Evolutionary conservation across 495 filamentous ascomycete species (phyloP).

Genomic region (Aspergillus steynii): DNA sequence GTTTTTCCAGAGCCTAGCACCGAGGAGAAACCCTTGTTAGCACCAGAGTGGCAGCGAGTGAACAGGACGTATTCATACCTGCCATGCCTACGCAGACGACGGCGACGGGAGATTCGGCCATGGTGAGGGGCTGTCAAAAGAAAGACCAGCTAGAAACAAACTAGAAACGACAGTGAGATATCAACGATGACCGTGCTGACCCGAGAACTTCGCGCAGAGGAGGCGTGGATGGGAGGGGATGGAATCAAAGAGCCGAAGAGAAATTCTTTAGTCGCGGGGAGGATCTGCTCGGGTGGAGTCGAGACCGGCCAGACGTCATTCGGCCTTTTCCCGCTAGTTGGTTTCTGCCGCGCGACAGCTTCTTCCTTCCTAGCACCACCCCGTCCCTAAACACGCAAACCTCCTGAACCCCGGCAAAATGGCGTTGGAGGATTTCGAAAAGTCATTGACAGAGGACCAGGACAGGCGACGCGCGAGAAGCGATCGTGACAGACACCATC

Average conservation of each 20-base stretch:
- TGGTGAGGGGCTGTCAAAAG: slow-evolving; percentile 19
- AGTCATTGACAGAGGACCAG: slow-evolving; percentile 46
- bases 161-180: neutral
- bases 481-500: slow-evolving; percentile 32
- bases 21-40: neutral
- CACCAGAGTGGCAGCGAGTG: slow-evolving; percentile 1
- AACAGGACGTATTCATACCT: slow-evolving; percentile 41
- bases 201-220: neutral
- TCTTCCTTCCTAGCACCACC: slow-evolving; percentile 7
- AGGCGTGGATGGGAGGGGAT: neutral
- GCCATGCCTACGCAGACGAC: slow-evolving; percentile 98
- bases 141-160: neutral
- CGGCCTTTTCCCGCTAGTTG: slow-evolving; percentile 22
- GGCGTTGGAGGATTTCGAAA: slow-evolving; percentile 58
- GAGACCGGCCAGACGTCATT: slow-evolving; percentile 40
- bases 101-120: slow-evolving; percentile 59
- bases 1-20: slow-evolving; percentile 88
- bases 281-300: slow-evolving; percentile 36
- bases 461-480: slow-evolving; percentile 33
- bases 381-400: neutral
- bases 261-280: slow-evolving; percentile 41
- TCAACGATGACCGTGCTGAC: neutral
- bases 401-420: slow-evolving; percentile 26
- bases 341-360: slow-evolving; percentile 15
- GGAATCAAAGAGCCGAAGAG: slow-evolving; percentile 2